These are phyloP conservation scores for Berberis thunbergii DNA, from an alignment of 164 flowering plant species.

Conservation along the genomic window DNA sequence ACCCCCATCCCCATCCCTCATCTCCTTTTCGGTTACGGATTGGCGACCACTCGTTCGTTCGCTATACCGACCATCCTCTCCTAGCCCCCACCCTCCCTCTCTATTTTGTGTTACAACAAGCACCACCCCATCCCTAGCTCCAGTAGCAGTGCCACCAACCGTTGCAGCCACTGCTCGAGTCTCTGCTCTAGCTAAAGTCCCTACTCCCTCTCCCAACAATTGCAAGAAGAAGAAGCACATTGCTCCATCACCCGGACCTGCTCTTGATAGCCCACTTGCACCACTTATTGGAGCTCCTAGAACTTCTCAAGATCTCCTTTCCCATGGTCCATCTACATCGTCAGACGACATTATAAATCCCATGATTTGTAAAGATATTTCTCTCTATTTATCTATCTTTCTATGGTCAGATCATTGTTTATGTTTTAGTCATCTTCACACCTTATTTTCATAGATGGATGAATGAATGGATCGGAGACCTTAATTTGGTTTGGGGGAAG, in stretches of 20 bases:
- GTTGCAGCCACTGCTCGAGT: constrained; percentile 17
- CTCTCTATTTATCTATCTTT: no score
- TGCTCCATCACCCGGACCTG: constrained; percentile 24
- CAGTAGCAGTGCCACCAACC: constrained; percentile 18
- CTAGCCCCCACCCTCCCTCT: no score
- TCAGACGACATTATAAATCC: constrained; percentile 20
- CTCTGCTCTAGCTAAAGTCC: constrained; percentile 6
- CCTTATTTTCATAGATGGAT: no score
- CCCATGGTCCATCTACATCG: constrained; percentile 22
- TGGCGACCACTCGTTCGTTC: no score
- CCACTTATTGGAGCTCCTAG: constrained; percentile 31
- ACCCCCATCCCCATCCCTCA: no score
- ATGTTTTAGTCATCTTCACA: no score
- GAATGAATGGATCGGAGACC: no score
- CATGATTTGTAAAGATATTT: no score
- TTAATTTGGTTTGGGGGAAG: no score
- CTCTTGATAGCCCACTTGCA: constrained; percentile 24
- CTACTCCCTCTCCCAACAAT: constrained; percentile 34
- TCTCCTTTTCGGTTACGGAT: no score
- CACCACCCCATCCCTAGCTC: constrained; percentile 21
- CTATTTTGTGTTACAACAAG: constrained; percentile 7
- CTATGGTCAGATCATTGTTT: no score
- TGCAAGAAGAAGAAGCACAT: constrained; percentile 16
- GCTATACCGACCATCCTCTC: no score
- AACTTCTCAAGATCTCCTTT: constrained; percentile 9